phyloP scores from a whole-genome alignment of 2,329 filamentous ascomycete genomes.

The Alternaria atra region DNA sequence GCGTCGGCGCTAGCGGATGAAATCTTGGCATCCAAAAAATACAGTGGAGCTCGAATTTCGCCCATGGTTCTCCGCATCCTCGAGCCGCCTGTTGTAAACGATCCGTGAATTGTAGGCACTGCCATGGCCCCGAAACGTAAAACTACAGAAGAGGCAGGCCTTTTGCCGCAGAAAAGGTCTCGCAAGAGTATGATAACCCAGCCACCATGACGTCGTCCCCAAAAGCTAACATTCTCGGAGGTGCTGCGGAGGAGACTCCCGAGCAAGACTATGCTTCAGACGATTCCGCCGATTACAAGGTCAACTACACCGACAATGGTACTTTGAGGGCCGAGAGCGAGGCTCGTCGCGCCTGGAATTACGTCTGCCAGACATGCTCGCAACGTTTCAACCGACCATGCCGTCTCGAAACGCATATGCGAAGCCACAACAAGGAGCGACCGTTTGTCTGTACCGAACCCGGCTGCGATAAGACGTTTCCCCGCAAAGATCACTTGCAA shows the following conservation, averaged over 20 bases:
- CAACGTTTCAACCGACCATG: constrained; percentile 91
- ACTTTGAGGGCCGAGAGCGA: constrained; percentile 42
- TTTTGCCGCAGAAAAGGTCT: constrained; percentile 33
- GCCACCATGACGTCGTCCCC: constrained; percentile 11
- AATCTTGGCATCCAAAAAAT: constrained; percentile 33
- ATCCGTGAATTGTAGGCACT: not conserved
- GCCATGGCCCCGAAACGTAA: constrained; percentile 45
- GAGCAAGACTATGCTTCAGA: constrained; percentile 32
- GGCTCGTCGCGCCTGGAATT: constrained; percentile 73
- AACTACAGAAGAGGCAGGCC: constrained; percentile 10
- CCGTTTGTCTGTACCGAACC: constrained; percentile 76
- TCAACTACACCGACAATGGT: constrained; percentile 43
- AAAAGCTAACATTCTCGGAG: constrained; percentile 15
- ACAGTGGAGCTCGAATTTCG: constrained; percentile 22
- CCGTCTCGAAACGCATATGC: constrained; percentile 76
- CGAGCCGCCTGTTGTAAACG: constrained; percentile 20
- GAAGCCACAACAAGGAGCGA: constrained; percentile 86
- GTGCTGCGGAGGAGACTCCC: constrained; percentile 15
- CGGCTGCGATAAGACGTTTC: constrained; percentile 83
- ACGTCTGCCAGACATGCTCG: constrained; percentile 77
- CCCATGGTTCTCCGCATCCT: constrained; percentile 11
- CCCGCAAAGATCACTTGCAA: constrained; percentile 84
- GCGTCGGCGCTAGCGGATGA: constrained; percentile 26
- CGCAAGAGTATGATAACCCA: constrained; percentile 31
- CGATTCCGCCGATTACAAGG: constrained; percentile 34